phyloP scores from a whole-genome alignment of 2,329 filamentous ascomycete species.

The Coniochaeta ligniaria region DNA sequence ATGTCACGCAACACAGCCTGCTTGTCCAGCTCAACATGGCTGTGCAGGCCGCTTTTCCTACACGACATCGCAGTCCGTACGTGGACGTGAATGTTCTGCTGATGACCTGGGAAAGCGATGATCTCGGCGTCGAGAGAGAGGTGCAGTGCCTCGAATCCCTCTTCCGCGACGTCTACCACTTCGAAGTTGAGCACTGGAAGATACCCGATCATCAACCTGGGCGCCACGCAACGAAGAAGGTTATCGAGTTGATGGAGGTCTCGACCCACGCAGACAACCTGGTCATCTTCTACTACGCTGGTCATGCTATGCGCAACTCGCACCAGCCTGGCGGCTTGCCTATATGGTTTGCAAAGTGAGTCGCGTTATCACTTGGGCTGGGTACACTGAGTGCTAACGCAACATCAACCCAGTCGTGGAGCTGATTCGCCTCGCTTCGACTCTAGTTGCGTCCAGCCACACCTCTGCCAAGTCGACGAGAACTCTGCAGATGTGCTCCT shows the following conservation, averaged over 20 bases:
- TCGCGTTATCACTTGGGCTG: too few relatives aligned
- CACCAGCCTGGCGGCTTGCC: constrained; percentile 5
- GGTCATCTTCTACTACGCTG: constrained; percentile 10
- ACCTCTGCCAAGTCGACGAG: too few relatives aligned
- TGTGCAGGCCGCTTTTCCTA: constrained; percentile 6
- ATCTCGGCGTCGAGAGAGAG: constrained; percentile 5
- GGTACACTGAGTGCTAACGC: too few relatives aligned
- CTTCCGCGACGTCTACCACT: constrained; percentile 9
- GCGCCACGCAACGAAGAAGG: constrained; percentile 4
- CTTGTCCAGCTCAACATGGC: constrained; percentile 7
- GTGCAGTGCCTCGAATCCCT: constrained; percentile 5
- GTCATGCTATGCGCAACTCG: constrained; percentile 7
- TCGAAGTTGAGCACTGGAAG: constrained; percentile 8
- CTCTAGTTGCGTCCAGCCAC: too few relatives aligned
- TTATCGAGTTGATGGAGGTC: constrained; percentile 1
- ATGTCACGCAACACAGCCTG: constrained; percentile 4
- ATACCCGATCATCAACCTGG: constrained; percentile 7
- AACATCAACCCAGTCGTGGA: too few relatives aligned
- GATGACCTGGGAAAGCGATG: constrained; percentile 11
- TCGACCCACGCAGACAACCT: constrained; percentile 9
- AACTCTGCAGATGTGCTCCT: constrained; percentile 18
- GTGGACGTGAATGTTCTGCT: constrained; percentile 8
- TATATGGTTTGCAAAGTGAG: constrained; percentile 10
- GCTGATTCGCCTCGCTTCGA: too few relatives aligned
- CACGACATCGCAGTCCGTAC: constrained; percentile 1